phyloP scores from a whole-genome alignment of 2,329 filamentous ascomycete species.

The Sclerotinia nivalis region DNA sequence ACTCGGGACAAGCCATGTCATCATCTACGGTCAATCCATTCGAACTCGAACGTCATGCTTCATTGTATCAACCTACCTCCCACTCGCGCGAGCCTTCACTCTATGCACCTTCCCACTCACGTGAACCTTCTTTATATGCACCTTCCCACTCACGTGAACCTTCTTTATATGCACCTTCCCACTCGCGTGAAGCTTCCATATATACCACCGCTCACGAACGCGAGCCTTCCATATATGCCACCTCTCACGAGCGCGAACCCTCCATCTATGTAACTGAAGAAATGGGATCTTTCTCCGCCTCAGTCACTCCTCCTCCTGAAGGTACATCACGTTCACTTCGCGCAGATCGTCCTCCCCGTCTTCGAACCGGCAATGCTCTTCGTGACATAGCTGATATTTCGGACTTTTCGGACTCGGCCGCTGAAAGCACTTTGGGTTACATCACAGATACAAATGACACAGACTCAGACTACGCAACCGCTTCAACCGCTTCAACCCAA shows the following conservation, averaged over 20 bases:
- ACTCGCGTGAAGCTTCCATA: conserved; percentile 51
- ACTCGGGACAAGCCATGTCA: conserved; percentile 56
- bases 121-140: conserved; percentile 60
- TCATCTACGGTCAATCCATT: conserved; percentile 59
- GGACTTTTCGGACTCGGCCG: conserved; percentile 39
- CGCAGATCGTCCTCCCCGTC: conserved; percentile 35
- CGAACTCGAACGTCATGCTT: conserved; percentile 63
- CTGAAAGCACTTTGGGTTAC: conserved; percentile 27
- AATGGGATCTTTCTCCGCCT: conserved; percentile 47
- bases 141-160: conserved; percentile 51
- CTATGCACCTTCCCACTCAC: conserved; percentile 55
- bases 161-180: conserved; percentile 53
- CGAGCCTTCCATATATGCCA: conserved; percentile 55
- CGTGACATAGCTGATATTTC: conserved; percentile 37
- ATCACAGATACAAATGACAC: conserved; percentile 27
- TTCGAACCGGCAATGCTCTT: conserved; percentile 29
- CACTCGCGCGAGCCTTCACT: conserved; percentile 51
- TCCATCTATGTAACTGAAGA: conserved; percentile 61
- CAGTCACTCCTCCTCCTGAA: conserved; percentile 44
- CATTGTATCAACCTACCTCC: conserved; percentile 50
- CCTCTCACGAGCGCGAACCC: conserved; percentile 35
- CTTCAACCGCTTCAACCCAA: conserved; percentile 22
- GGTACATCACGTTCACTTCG: not conserved
- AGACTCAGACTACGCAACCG: conserved; percentile 29
- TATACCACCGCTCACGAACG: conserved; percentile 56